phyloP scores from a whole-genome alignment of 495 filamentous ascomycete species.

The Xylaria castorea region DNA sequence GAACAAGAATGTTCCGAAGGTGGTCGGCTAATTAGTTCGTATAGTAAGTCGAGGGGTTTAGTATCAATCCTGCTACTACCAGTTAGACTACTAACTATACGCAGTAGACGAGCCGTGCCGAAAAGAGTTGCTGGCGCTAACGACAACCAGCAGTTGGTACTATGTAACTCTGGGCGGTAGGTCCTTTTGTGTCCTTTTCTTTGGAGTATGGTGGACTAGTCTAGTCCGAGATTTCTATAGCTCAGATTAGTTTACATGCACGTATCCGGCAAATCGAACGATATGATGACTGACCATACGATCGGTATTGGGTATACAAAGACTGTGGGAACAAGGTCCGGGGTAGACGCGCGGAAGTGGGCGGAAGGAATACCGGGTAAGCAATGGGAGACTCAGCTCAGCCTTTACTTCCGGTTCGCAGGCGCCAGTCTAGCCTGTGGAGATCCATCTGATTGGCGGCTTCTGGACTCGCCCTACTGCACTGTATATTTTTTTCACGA shows the following conservation, averaged over 20 bases:
- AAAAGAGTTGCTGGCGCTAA: neutral
- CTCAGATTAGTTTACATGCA: neutral
- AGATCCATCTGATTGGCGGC: neutral
- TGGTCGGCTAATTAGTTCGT: conserved; percentile 2
- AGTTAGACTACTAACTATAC: neutral
- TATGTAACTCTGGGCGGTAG: neutral
- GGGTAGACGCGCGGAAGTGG: conserved; percentile 24
- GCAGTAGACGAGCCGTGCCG: conserved; percentile 19
- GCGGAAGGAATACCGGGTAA: conserved; percentile 13
- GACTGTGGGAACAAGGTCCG: neutral
- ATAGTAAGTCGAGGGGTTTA: neutral
- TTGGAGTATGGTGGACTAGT: no score
- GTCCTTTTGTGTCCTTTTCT: neutral
- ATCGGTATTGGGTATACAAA: neutral
- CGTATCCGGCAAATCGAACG: conserved; percentile 15
- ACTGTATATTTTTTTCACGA: conserved; percentile 8
- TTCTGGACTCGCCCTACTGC: neutral
- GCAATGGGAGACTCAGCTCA: neutral
- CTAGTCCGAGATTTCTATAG: neutral
- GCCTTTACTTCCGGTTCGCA: conserved; percentile 22
- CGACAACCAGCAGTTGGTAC: neutral
- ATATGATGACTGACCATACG: neutral
- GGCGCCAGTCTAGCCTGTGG: neutral
- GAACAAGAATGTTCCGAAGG: neutral
- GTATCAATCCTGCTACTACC: neutral